Base-by-base conservation (phyloP, 106 monocot genomes). In the Platanthera zijinensis region DNA sequence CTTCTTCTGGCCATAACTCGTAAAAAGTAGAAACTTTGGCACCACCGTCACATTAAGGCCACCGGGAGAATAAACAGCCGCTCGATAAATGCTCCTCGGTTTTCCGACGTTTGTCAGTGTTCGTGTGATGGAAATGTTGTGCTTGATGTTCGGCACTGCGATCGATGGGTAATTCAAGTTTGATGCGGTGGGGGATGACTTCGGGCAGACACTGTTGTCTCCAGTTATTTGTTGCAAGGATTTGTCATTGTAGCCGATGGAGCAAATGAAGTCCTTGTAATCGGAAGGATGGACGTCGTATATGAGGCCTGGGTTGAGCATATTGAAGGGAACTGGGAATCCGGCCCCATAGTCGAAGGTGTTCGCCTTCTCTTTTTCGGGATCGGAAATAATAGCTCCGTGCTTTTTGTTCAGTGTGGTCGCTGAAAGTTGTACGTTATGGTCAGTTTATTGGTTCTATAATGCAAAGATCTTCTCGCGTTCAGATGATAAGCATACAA, bases 301-400 rank as follows among this genome's bases (percentile, higher is more conserved):
- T 21, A 97, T 71, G 3, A 97, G 87, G 22, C 91, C 96, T 3
- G 93, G 96, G 10, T 91, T 75, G 10, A 97, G 78, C 63, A 88
- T 72, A 19, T 69, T 79, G n/a, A 71, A 62, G 11, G 93, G 91
- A 64, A 86, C 71, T 22, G 86, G 68, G 62, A 91, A 97, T 21
- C 96, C 96, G 1, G 89, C 76, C n/a, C 96, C 96, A 54, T 83
- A 89, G 66, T 87, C 93, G n/a, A 97, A 97, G 39, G 96, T 86
- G 51, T 74, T 87, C 57, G 89, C 93, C 10, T 28, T 32, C 69
- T 89, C 80, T 78, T 89, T 89, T 3, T 81, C 71, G 7, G 89
- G 96, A 45, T 97, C 91, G 13, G 84, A 84, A 62, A 80, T 79
- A 22, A 93, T 86, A 19, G 69, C 48, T 32, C 84, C 83, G 7